A percentile compares a stretch with the other conserved stretches of the same genome.
Evolutionary conservation across 257 asterid genomes (phyloP).

Genomic region (Capsicum chinense): DNA sequence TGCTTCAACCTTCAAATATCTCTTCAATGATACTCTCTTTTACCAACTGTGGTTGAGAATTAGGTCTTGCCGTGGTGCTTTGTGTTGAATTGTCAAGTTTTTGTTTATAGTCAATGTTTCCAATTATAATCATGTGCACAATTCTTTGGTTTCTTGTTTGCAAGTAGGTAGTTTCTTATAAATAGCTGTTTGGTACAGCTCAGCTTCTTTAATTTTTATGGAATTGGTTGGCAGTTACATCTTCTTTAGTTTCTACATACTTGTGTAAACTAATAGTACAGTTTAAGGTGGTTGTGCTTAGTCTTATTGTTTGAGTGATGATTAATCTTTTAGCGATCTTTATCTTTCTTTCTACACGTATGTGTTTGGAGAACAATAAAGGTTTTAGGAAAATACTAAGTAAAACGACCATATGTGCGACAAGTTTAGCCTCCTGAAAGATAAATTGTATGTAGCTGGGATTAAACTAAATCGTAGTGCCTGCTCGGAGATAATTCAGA

Average conservation of each 20-base stretch:
- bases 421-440: not conserved
- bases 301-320: not conserved
- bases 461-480: not conserved
- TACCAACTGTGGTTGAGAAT: slow-evolving; percentile 17
- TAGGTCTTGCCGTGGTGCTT: not conserved
- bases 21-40: not conserved
- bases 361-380: not conserved
- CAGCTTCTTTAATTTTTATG: slow-evolving; percentile 1
- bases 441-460: not conserved
- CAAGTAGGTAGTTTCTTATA: not conserved
- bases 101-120: slow-evolving; percentile 13
- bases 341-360: too few species aligned
- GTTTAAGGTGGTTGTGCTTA: not conserved
- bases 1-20: not conserved
- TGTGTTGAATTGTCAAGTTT: not conserved
- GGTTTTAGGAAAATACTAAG: not conserved
- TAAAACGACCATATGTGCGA: not conserved
- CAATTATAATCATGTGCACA: not conserved
- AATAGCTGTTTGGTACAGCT: slow-evolving; percentile 10
- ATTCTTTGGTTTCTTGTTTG: slow-evolving; percentile 14
- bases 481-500: not conserved
- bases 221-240: not conserved
- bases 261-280: not conserved
- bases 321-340: not conserved
- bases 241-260: not conserved